These are phyloP conservation scores for Beauveria asiatica DNA, from an alignment of 2,329 filamentous ascomycete species.

Conservation along the genomic window DNA sequence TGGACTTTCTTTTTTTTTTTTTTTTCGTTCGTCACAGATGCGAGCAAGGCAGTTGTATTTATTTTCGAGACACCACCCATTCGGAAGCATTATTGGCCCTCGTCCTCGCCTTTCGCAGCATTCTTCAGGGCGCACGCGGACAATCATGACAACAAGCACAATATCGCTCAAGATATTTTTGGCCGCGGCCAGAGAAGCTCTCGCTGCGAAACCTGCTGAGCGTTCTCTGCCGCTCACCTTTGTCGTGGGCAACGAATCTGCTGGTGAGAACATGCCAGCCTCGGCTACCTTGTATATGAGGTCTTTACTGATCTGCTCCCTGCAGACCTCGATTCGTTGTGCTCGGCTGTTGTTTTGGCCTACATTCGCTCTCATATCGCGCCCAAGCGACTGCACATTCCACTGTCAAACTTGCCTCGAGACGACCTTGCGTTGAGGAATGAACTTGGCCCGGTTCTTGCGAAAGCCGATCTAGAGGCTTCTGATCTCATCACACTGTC, in stretches of 20 bases:
- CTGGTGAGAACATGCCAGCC: constrained; percentile 34
- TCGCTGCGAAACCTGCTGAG: constrained; percentile 36
- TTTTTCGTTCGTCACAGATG: neutral
- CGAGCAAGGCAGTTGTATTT: neutral
- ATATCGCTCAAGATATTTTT: constrained; percentile 43
- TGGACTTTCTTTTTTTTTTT: no score
- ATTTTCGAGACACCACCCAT: neutral
- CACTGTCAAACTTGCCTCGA: constrained; percentile 61
- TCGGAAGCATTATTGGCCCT: neutral
- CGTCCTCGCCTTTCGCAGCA: neutral
- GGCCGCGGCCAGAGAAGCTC: constrained; percentile 36
- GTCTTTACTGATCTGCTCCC: neutral
- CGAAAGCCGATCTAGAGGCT: constrained; percentile 47
- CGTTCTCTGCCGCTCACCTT: constrained; percentile 44
- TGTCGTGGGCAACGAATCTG: constrained; percentile 61
- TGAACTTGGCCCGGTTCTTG: constrained; percentile 60
- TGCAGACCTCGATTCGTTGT: constrained; percentile 71
- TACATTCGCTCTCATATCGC: constrained; percentile 59
- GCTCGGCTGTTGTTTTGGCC: constrained; percentile 63
- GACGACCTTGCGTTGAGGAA: constrained; percentile 63
- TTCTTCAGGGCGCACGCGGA: neutral
- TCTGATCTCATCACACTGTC: constrained; percentile 56
- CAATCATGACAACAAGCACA: constrained; percentile 22
- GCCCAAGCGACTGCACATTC: constrained; percentile 53
- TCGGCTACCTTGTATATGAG: neutral